Evolutionary conservation across 495 filamentous ascomycete species (phyloP).

Genomic region (Talaromyces borbonicus): DNA sequence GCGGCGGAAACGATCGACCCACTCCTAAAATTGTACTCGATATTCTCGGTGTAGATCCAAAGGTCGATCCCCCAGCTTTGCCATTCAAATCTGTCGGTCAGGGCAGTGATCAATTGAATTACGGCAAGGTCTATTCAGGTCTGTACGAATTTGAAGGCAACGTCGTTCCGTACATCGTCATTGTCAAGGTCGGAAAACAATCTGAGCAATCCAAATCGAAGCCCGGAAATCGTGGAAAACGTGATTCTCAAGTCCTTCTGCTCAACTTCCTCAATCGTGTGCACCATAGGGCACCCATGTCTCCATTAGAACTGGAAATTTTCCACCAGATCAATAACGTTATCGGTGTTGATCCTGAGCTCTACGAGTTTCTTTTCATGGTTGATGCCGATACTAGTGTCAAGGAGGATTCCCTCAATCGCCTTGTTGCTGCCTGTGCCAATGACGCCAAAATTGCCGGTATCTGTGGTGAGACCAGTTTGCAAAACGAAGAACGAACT

Average conservation of each 20-base stretch:
- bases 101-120: conserved; percentile 90
- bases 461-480: conserved; percentile 93
- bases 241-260: conserved; percentile 83
- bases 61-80: conserved; percentile 87
- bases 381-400: conserved; percentile 97
- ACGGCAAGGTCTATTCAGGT: conserved; percentile 96
- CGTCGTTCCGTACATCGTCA: conserved; percentile 89
- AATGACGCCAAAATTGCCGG: conserved; percentile 94
- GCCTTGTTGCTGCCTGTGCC: conserved; percentile 84
- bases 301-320: conserved; percentile 90
- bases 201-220: conserved; percentile 86
- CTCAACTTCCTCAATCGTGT: conserved; percentile 93
- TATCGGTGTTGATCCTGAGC: conserved; percentile 92
- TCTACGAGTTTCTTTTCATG: conserved; percentile 97
- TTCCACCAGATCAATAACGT: conserved; percentile 99
- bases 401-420: conserved; percentile 81
- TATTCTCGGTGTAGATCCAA: conserved; percentile 93
- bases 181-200: conserved; percentile 96
- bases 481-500: conserved; percentile 85
- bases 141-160: conserved; percentile 97
- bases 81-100: conserved; percentile 86
- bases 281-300: conserved; percentile 88
- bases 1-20: conserved; percentile 90
- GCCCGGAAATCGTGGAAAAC: conserved; percentile 95
- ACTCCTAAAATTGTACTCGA: conserved; percentile 97